These are phyloP conservation scores for Theileria parva DNA, from an alignment of 169 alveolate genomes.

Conservation along the genomic window DNA sequence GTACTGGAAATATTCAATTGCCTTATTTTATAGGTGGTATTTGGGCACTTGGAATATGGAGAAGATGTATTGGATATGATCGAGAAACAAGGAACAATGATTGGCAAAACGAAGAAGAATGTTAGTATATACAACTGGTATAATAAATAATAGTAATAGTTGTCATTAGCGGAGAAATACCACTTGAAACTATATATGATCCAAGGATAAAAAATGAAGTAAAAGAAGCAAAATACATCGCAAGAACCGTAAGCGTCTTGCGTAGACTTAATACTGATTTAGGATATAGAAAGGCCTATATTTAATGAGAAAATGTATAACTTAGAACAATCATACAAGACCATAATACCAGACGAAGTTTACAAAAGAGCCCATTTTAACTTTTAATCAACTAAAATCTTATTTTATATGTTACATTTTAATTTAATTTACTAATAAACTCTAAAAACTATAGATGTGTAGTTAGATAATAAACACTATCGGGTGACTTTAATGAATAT, in stretches of 20 bases:
- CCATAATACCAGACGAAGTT: constrained; percentile 63
- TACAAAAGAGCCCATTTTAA: constrained; percentile 64
- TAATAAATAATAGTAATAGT: constrained; percentile 3
- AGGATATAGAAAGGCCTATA: constrained; percentile 59
- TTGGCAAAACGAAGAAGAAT: constrained; percentile 77
- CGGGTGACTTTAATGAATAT: background rate
- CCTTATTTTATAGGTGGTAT: constrained; percentile 70
- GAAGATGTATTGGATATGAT: constrained; percentile 74
- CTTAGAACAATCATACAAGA: constrained; percentile 53
- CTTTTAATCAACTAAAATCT: constrained; percentile 20
- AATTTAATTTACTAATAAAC: background rate
- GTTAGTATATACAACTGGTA: constrained; percentile 81
- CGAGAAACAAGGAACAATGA: constrained; percentile 76
- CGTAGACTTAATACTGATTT: background rate
- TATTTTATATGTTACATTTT: background rate
- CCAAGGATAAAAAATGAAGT: constrained; percentile 45
- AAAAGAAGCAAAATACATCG: constrained; percentile 44
- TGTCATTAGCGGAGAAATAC: constrained; percentile 65
- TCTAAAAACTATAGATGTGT: background rate
- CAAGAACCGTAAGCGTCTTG: constrained; percentile 35
- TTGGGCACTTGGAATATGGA: constrained; percentile 81
- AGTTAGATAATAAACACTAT: background rate
- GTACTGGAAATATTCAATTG: constrained; percentile 2
- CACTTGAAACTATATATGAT: constrained; percentile 55
- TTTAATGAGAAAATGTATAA: constrained; percentile 39